Percentiles rank a stretch among this genome's conserved stretches.
These are phyloP conservation scores for Coemansia sp. DNA, from an alignment of 192 early-diverging fungal genomes.

Conservation along the genomic window DNA sequence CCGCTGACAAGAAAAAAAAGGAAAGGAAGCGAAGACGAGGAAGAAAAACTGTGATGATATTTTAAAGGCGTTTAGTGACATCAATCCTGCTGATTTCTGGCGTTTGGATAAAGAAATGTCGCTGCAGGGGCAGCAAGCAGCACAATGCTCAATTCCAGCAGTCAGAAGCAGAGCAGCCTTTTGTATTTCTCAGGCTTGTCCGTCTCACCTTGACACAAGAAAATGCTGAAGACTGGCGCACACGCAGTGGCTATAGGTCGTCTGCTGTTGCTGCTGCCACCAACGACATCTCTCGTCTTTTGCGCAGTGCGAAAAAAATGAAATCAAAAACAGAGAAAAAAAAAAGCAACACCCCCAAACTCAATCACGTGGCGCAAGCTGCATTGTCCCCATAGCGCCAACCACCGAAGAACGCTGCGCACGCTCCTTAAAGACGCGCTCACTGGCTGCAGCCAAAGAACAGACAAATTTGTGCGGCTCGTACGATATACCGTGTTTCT, in stretches of 20 bases:
- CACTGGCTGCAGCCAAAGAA: neutral
- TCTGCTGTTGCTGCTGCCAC: no score
- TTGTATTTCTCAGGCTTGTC: no score
- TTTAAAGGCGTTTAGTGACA: neutral
- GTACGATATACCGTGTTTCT: slow-evolving; percentile 48
- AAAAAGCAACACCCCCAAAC: neutral
- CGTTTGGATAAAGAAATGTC: neutral
- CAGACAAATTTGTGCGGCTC: slow-evolving; percentile 39
- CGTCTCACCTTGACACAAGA: no score
- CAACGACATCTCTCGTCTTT: no score
- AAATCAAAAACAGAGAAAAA: no score
- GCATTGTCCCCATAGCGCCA: slow-evolving; percentile 2
- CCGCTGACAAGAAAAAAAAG: neutral
- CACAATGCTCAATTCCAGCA: no score
- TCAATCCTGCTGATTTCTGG: neutral
- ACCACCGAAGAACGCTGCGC: neutral
- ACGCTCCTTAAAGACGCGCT: neutral
- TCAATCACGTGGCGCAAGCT: neutral
- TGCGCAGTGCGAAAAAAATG: no score
- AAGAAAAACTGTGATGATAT: neutral
- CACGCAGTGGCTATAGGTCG: no score
- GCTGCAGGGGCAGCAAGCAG: neutral
- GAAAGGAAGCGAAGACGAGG: neutral
- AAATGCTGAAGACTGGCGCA: no score
- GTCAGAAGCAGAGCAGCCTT: no score